phyloP scores from a whole-genome alignment of 176 grass and related monocot species.

The Carex scoparia region DNA sequence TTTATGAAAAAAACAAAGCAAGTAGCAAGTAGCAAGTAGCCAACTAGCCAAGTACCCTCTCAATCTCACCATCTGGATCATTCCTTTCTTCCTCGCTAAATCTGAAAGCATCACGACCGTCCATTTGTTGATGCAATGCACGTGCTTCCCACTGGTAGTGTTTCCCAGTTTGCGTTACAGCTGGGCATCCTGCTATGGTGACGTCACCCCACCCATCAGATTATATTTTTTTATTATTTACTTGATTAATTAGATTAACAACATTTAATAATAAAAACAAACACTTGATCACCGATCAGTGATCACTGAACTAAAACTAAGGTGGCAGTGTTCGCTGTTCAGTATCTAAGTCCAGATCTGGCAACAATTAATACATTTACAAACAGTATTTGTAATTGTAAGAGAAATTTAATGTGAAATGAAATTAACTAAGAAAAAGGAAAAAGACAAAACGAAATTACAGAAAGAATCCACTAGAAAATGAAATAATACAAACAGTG shows the following conservation, averaged over 20 bases:
- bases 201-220: neutral
- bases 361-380: neutral
- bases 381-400: neutral
- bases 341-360: constrained; percentile 1
- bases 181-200: neutral
- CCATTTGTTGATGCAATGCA: neutral
- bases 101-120: neutral
- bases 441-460: neutral
- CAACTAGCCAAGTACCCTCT: neutral
- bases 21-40: neutral
- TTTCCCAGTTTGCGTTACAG: neutral
- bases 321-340: neutral
- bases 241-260: too few relatives aligned
- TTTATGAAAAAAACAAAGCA: too few relatives aligned
- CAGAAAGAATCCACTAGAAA: constrained; percentile 29
- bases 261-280: neutral
- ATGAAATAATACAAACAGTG: constrained; percentile 25
- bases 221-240: neutral
- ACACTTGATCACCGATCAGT: neutral
- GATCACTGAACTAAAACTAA: neutral
- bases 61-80: neutral
- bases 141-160: neutral
- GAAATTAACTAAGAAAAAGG: neutral
- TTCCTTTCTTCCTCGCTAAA: neutral
- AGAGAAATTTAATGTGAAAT: neutral